A percentile compares a stretch with the other conserved stretches of the same genome.
phyloP scores from a whole-genome alignment of 2,329 filamentous ascomycete genomes.

The Hirsutella thompsonii region DNA sequence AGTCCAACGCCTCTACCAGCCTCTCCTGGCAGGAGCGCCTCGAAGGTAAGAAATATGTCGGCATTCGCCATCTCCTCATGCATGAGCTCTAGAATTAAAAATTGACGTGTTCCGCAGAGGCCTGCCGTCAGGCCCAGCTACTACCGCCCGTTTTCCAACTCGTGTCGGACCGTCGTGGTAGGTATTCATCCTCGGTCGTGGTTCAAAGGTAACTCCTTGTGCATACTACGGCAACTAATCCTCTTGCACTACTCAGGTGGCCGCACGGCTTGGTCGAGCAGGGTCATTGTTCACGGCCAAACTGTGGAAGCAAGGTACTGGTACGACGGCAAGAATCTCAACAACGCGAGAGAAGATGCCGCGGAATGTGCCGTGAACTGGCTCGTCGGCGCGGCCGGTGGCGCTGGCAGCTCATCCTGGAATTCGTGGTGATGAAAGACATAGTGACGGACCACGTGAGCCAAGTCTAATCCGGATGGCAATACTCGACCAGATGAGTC shows the following conservation, averaged over 20 bases:
- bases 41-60: constrained; percentile 25
- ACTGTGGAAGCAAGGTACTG: constrained; percentile 66
- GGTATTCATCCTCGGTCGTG: constrained; percentile 9
- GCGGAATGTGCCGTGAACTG: constrained; percentile 64
- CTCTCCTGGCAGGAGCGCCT: constrained; percentile 43
- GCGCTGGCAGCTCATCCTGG: constrained; percentile 13
- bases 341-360: constrained; percentile 86
- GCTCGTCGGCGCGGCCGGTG: constrained; percentile 27
- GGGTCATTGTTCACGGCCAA: constrained; percentile 56
- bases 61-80: background rate
- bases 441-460: background rate
- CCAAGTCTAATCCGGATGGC: background rate
- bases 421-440: constrained; percentile 7
- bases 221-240: background rate
- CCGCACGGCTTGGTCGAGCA: constrained; percentile 81
- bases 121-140: constrained; percentile 41
- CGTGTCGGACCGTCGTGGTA: constrained; percentile 65
- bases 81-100: background rate
- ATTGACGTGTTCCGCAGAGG: constrained; percentile 26
- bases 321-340: constrained; percentile 81
- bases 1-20: constrained; percentile 9
- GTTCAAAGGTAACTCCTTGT: background rate
- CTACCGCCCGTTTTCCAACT: constrained; percentile 51
- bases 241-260: constrained; percentile 44
- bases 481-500: too few relatives aligned